Base-by-base conservation (phyloP, 176 grass and related monocot genomes). In the Thalia dealbata region DNA sequence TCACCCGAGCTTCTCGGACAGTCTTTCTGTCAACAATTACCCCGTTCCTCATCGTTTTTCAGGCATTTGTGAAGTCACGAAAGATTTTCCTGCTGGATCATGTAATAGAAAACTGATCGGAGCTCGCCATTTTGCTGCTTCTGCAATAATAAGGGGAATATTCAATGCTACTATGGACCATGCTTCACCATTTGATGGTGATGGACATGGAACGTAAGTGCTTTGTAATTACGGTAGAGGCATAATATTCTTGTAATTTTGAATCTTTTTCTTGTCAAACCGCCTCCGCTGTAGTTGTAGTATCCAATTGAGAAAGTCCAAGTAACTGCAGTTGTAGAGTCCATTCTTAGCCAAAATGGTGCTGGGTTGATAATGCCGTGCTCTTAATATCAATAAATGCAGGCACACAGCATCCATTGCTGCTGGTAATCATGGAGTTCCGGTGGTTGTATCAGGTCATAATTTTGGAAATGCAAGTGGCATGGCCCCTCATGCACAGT, bases 401-500 rank as follows among this genome's bases (percentile, higher is more conserved):
- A 99, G 95, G 58, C 95, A 99, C 78, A 99, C 95, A 64, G 90
- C 90, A 66, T 99, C 95, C 11, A 99, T 93, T 71, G 90, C 87
- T 27, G 90, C 95, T 70, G 95, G 95, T 64, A 99, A 99, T 86
- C 80, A 99, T 75, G 90, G 95, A 61, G 81, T 99, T 81, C 83
- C 90, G 69, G 95, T 88, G 77, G 79, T 86, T 81, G 95, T 99
- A 14, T 79, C 90, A 69, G 95, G 87, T 15, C 95, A 99, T 90
- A 66, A 86, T 81, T 99, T 91, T 70, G 95, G 95, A 64, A 81
- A 92, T 86, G 95, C 95, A 77, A 99, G 95, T 70, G 95, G 95
- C 74, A 99, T 99, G 95, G 95, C 95, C 72, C 95, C 95, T 99
- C 90, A 66, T 85, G 95, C 95, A 77, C 95, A 99, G 95, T 99